Base-by-base conservation (phyloP, 2,329 filamentous ascomycete species). In the Hypoxylon rubiginosum region DNA sequence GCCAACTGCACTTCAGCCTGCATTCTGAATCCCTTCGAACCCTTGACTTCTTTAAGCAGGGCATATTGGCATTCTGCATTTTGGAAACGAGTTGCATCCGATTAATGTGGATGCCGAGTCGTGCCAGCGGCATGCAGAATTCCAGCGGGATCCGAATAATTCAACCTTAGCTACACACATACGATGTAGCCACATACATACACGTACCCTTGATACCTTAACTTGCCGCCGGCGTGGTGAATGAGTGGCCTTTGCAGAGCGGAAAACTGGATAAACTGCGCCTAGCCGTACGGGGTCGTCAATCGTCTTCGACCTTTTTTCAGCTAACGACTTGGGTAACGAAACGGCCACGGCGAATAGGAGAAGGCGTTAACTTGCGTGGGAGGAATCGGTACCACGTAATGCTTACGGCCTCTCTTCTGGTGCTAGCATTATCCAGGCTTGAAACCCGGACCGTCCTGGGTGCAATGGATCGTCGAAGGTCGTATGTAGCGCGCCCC, bases 371-470 rank as follows among this genome's bases (percentile, higher is more conserved):
- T 9, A 24, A 24, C n/a, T 6, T 17, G 46, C 43, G 49, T 49
- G 39, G 50, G 62, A 64, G 63, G 64, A 63, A 64, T 58, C 58
- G 62, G 55, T 64, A 67, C 67, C 62, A 65, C 64, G 61, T 67
- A 65, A 69, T 63, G 64, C 64, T 64, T 64, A 67, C 62, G 58
- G 64, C 55, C 58, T 64, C 55, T 43, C 21, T 55, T 4, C 4
- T 24, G 4, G 21, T 24, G 21, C 41, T 67, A 67, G 61, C 64
- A 64, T 50, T 57, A 46, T 60, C 59, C 62, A 62, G 64, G 46
- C 45, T 58, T 67, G 53, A 69, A 55, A 69, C 66, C 62, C 66
- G 66, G 65, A 59, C 67, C 61, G 61, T 62, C 64, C 62, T 64
- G 61, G 61, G 55, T 53, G 57, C 61, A 54, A 64, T 62, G 61